Percentiles rank a stretch among this genome's conserved stretches.
phyloP scores from a whole-genome alignment of 2,329 filamentous ascomycete genomes.

The Ascochyta koolunga region DNA sequence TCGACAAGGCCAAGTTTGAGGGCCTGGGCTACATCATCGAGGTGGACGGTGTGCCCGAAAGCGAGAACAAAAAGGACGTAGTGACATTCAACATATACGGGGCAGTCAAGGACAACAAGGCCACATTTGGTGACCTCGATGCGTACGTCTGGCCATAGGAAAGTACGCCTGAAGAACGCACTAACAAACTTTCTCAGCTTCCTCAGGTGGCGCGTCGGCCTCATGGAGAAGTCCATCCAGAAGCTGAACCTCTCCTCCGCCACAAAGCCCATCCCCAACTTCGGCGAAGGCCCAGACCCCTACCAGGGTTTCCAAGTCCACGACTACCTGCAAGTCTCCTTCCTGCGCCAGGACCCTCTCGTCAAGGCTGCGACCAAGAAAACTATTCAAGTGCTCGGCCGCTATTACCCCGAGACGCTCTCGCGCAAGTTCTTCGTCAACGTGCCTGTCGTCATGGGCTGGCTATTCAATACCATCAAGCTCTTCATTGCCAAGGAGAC shows the following conservation, averaged over 20 bases:
- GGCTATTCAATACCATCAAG: conserved; percentile 60
- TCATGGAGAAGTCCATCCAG: conserved; percentile 85
- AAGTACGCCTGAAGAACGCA: background rate
- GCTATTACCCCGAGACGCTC: conserved; percentile 87
- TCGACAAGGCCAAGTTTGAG: conserved; percentile 72
- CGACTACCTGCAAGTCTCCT: conserved; percentile 88
- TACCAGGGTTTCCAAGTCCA: conserved; percentile 94
- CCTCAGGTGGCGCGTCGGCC: conserved; percentile 83
- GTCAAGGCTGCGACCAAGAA: conserved; percentile 79
- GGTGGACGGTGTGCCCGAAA: conserved; percentile 63
- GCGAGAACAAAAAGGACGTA: conserved; percentile 64
- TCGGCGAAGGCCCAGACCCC: conserved; percentile 69
- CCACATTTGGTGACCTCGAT: conserved; percentile 80
- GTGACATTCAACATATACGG: conserved; percentile 96
- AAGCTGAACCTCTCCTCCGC: conserved; percentile 74
- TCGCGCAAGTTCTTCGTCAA: conserved; percentile 96
- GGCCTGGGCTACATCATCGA: conserved; percentile 81
- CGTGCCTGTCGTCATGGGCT: conserved; percentile 89
- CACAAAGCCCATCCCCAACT: conserved; percentile 73
- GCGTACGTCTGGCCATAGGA: conserved; percentile 60
- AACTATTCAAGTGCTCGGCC: conserved; percentile 80
- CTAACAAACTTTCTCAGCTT: conserved; percentile 63
- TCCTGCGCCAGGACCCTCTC: conserved; percentile 78
- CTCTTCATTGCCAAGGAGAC: conserved; percentile 56
- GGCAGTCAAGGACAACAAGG: conserved; percentile 77